Evolutionary conservation across 306 rosid genomes (phyloP), one percentile per base, ranked within the genome.

Genomic region (Vicia villosa): DNA sequence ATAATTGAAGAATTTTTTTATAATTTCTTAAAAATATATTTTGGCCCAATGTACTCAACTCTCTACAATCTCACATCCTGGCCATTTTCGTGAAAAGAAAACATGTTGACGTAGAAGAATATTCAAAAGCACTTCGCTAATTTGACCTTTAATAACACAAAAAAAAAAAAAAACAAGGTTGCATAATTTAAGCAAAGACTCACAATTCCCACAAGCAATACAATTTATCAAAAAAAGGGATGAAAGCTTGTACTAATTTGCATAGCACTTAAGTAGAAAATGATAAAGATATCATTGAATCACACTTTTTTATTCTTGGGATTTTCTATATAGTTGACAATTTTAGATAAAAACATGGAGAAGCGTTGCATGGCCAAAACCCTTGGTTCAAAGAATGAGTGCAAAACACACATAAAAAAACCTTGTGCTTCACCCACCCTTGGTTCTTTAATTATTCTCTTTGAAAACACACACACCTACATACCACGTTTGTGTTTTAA

Each of bases 311-410:
- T 14, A 54, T 74, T 80, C 76, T 83, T 75, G 84, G 88, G 88
- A 82, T 81, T 81, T 77, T 79, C 49, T 72, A 52, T 37, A 60
- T 72, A 70, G 40, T 81, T 78, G 83, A 64, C 75, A 79, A 74
- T 40, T 34, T 30, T 66, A 72, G 72, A 47, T 36, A 38, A 32
- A 68, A 32, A 3, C 38, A 63, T 60, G 8, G 15, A 63, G 40
- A 42, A 79, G 51, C 77, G 37, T 72, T 68, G 72, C 82, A 77
- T 42, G 38, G 61, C 43, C 82, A 75, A 77, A 32, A 61, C 83
- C 80, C 83, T 67, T 81, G 76, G 89, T 83, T 74, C 89, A 80
- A 85, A 86, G 87, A 74, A 77, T 73, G 91, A 75, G 50, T 68
- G 60, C 76, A 79, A 57, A 85, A 77, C 81, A 72, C 75, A 43